Percentiles rank a stretch among this genome's conserved stretches.
Conservation (phyloP, 305 asterid species). For the Andrographis paniculata region DNA sequence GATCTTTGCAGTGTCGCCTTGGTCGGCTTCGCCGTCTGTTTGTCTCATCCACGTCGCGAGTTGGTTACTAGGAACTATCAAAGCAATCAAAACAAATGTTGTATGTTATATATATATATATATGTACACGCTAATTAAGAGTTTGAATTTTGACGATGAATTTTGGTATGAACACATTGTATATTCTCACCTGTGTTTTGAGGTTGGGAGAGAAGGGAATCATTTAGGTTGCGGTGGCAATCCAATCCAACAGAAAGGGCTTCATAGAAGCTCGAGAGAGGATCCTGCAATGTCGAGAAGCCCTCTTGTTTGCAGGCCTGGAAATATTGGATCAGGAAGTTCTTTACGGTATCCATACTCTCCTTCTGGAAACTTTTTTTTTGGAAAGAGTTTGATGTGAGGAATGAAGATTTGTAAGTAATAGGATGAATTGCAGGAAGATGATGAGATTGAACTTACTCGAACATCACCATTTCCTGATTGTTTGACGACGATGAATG, state of each 20-base stretch:
- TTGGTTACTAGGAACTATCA: too few relatives aligned
- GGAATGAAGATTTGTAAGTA: background rate
- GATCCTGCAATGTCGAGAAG: slow-evolving; percentile 43
- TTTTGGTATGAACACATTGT: background rate
- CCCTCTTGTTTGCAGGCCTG: slow-evolving; percentile 57
- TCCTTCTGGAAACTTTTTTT: slow-evolving; percentile 40
- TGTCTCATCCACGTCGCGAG: too few relatives aligned
- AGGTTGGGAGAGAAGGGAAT: slow-evolving; percentile 25
- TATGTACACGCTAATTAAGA: too few relatives aligned
- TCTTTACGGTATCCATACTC: slow-evolving; percentile 40
- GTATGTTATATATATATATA: too few relatives aligned
- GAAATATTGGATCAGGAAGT: slow-evolving; percentile 49
- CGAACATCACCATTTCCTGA: slow-evolving; percentile 36
- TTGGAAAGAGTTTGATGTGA: background rate
- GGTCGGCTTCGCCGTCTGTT: slow-evolving; percentile 11
- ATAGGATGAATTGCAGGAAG: too few relatives aligned
- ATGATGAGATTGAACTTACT: slow-evolving; percentile 39
- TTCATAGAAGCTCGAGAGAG: slow-evolving; percentile 49
- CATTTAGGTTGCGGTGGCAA: slow-evolving; percentile 13
- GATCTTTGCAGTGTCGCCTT: slow-evolving; percentile 25
- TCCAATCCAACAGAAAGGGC: slow-evolving; percentile 49
- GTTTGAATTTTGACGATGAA: too few relatives aligned
- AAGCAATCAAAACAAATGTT: too few relatives aligned
- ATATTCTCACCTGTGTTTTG: slow-evolving; percentile 25
- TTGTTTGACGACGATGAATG: slow-evolving; percentile 21